Evolutionary conservation across 73 alveolate genomes (phyloP).

Genomic region (Vitrella brassicaformis): DNA sequence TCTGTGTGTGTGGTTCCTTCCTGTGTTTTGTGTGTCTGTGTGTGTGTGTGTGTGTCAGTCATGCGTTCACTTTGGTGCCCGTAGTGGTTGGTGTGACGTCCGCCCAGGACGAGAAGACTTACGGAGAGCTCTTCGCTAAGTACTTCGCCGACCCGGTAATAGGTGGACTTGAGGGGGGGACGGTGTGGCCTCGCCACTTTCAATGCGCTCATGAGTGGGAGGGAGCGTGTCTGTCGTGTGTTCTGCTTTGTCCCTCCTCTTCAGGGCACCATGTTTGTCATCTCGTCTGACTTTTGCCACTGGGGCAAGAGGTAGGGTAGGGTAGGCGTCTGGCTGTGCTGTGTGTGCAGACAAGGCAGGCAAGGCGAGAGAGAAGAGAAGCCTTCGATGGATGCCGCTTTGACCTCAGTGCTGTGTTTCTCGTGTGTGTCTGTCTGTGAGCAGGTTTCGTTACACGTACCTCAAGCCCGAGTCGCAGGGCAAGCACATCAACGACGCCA

Average conservation of each 20-base stretch:
- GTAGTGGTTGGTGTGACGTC: conserved; percentile 64
- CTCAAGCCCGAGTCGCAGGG: background rate
- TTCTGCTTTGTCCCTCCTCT: background rate
- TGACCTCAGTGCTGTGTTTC: background rate
- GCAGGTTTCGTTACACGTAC: background rate
- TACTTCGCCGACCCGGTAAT: conserved; percentile 50
- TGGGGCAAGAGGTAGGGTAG: conserved; percentile 67
- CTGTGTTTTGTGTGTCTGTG: no score
- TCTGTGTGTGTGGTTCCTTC: no score
- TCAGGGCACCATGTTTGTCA: conserved; percentile 49
- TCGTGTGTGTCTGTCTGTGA: background rate
- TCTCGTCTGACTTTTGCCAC: conserved; percentile 79
- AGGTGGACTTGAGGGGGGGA: no score
- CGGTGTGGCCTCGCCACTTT: no score
- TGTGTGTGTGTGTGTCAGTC: no score
- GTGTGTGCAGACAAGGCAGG: background rate
- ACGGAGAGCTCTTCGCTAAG: conserved; percentile 51
- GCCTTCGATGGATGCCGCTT: no score
- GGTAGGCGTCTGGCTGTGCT: background rate
- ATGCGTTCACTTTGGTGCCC: no score
- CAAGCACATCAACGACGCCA: no score
- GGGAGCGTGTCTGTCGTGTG: background rate
- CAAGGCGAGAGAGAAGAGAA: no score
- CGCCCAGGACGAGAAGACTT: conserved; percentile 37
- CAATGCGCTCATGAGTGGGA: no score